Evolutionary conservation across 106 monocot genomes (phyloP), one percentile per base, ranked within the genome.

Genomic region (Posidonia australis): DNA sequence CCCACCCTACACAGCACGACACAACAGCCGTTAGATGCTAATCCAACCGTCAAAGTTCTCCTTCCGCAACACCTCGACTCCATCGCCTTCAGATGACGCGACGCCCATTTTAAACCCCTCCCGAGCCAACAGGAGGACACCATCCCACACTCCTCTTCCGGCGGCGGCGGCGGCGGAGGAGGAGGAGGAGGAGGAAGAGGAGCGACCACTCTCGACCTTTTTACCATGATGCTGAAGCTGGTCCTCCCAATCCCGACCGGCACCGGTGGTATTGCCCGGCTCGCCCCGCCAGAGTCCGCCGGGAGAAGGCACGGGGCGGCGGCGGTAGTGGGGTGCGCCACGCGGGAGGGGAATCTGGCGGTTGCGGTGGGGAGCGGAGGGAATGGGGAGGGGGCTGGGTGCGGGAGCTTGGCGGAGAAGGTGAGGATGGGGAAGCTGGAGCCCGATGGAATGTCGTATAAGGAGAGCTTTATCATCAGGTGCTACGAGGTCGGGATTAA

Each of bases 401-500:
- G 28, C 41, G 74, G 12, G 72, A 65, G 64, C 28, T 43, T 82
- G 62, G 84, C 78, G 52, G 83, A 90, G 82, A 76, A 76, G 63
- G 44, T 98, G 81, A 65, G 84, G 73, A 27, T 84, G 73, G 96
- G 96, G 67, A 76, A 80, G 53, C 72, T 98, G 58, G 67, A 80
- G 55, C 75, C 80, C 62, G 91, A 98, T 47, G 98, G 98, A 23
- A 62, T 91, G 16, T 91, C 91, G 52, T 98, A 98, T 26, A 98
- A 91, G 77, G 98, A 98, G 91, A 82, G 81, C 73, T 98, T 91
- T 63, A 77, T 98, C 9, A 84, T 98, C 17, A 62, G 98, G 25
- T 83, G 77, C 66, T 98, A 91, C 64, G 98, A 98, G 71, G 98
- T 98, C 26, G 98, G 98, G 29, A 81, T 98, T 63, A 88, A 98